Percentiles rank a stretch among this genome's conserved stretches.
Evolutionary conservation across 2,329 filamentous ascomycete genomes (phyloP).

Genomic region (Capronia americana): DNA sequence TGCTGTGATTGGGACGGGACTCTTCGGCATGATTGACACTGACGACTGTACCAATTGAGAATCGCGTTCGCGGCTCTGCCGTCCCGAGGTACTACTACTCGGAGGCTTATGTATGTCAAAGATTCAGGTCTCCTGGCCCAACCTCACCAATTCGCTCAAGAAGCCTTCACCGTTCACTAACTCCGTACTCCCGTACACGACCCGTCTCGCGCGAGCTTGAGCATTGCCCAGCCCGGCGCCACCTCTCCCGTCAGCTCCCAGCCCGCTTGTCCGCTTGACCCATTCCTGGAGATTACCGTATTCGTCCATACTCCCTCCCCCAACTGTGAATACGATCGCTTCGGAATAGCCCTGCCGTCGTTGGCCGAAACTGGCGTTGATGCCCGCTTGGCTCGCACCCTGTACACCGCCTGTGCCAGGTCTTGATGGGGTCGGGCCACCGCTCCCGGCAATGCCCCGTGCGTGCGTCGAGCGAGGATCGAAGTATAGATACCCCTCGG

Average conservation of each 20-base stretch:
- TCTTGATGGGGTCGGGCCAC: constrained; percentile 63
- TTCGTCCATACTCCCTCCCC: constrained; percentile 97
- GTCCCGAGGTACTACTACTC: no score
- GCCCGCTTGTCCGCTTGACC: constrained; percentile 74
- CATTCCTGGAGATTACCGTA: constrained; percentile 98
- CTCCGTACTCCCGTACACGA: constrained; percentile 94
- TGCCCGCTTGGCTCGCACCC: constrained; percentile 45
- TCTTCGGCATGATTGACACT: neutral
- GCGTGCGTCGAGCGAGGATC: constrained; percentile 94
- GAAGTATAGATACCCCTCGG: constrained; percentile 96
- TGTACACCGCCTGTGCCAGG: constrained; percentile 43
- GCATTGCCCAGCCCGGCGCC: constrained; percentile 45
- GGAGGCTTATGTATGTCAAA: neutral
- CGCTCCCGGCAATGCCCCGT: constrained; percentile 80
- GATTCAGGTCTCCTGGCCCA: constrained; percentile 50
- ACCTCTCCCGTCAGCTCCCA: constrained; percentile 58
- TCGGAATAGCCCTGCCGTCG: constrained; percentile 87
- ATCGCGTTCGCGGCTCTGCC: neutral
- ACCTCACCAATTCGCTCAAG: constrained; percentile 59
- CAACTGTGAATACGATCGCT: constrained; percentile 91
- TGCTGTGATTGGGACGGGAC: neutral
- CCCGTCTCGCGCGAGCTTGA: constrained; percentile 70
- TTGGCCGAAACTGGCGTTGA: constrained; percentile 85
- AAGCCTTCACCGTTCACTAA: constrained; percentile 69
- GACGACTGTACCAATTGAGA: neutral